Evolutionary conservation across 371 early-diverging fungal genomes (phyloP).

Genomic region (Lichtheimia corymbifera): DNA sequence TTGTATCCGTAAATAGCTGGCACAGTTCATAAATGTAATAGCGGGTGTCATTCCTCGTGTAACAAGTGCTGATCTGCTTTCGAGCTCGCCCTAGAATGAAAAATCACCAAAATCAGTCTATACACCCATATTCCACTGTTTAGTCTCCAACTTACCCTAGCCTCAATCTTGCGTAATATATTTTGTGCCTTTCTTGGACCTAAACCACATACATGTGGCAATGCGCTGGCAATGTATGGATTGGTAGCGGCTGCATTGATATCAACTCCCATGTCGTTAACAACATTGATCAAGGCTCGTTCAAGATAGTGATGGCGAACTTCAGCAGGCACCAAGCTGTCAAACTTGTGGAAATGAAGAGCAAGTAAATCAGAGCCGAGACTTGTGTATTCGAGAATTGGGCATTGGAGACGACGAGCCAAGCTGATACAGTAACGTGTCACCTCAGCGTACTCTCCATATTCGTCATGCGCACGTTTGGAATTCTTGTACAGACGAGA

Average conservation of each 20-base stretch:
- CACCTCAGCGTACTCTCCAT: slow-evolving; percentile 62
- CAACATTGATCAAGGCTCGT: slow-evolving; percentile 86
- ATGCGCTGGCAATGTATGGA: slow-evolving; percentile 69
- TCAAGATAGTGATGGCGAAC: slow-evolving; percentile 68
- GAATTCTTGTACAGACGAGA: slow-evolving; percentile 86
- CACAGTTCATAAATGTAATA: slow-evolving; percentile 91
- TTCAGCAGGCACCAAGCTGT: slow-evolving; percentile 74
- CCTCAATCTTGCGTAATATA: slow-evolving; percentile 60
- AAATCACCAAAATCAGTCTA: not conserved
- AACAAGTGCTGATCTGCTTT: slow-evolving; percentile 75
- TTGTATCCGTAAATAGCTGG: slow-evolving; percentile 86
- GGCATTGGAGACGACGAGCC: slow-evolving; percentile 85
- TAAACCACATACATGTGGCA: slow-evolving; percentile 92
- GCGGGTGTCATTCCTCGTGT: slow-evolving; percentile 64
- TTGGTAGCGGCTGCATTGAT: slow-evolving; percentile 76
- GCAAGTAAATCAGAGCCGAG: slow-evolving; percentile 74
- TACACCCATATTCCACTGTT: not conserved
- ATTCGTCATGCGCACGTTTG: slow-evolving; percentile 73
- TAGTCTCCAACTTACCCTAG: slow-evolving; percentile 15
- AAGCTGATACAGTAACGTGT: slow-evolving; percentile 89
- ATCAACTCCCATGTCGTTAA: slow-evolving; percentile 87
- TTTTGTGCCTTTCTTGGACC: slow-evolving; percentile 92
- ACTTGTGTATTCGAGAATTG: slow-evolving; percentile 82
- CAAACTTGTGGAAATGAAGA: slow-evolving; percentile 76
- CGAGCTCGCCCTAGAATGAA: slow-evolving; percentile 41